phyloP scores from a whole-genome alignment of 306 rosid species.

The Parietaria judaica region DNA sequence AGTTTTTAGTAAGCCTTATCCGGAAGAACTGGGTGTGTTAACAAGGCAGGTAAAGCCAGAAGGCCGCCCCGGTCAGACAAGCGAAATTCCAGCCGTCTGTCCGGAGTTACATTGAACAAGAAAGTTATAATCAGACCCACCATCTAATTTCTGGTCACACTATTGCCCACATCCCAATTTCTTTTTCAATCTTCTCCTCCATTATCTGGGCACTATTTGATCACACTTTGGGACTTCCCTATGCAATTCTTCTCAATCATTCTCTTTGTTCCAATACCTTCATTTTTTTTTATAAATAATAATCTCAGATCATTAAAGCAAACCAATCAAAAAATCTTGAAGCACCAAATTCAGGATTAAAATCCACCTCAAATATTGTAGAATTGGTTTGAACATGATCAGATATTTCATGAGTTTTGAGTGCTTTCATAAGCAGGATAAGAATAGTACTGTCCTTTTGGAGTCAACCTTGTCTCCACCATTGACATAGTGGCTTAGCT shows the following conservation, averaged over 20 bases:
- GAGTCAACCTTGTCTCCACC: constrained; percentile 44
- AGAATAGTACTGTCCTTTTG: constrained; percentile 17
- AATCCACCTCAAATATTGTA: constrained; percentile 8
- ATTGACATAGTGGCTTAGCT: constrained; percentile 23
- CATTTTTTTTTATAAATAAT: too few species aligned
- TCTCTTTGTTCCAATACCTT: constrained; percentile 29
- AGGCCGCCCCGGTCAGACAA: too few species aligned
- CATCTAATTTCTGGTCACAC: constrained; percentile 29
- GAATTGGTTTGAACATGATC: constrained; percentile 10
- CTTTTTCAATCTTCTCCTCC: constrained; percentile 22
- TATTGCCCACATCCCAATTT: constrained; percentile 31
- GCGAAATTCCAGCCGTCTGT: constrained; percentile 5
- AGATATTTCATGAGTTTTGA: constrained; percentile 13
- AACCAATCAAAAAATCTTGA: constrained; percentile 17
- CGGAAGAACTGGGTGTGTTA: too few species aligned
- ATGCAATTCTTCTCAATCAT: constrained; percentile 18
- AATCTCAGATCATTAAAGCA: constrained; percentile 18
- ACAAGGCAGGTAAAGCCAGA: too few species aligned
- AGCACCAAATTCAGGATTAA: constrained; percentile 12
- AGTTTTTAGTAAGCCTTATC: too few species aligned
- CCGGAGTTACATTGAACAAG: constrained; percentile 13
- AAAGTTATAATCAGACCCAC: constrained; percentile 26
- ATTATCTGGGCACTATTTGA: constrained; percentile 27
- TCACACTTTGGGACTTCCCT: constrained; percentile 27
- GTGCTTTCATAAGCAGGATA: constrained; percentile 27